These are phyloP conservation scores for Malus hybrid DNA, from an alignment of 331 rosid genomes.

Conservation along the genomic window DNA sequence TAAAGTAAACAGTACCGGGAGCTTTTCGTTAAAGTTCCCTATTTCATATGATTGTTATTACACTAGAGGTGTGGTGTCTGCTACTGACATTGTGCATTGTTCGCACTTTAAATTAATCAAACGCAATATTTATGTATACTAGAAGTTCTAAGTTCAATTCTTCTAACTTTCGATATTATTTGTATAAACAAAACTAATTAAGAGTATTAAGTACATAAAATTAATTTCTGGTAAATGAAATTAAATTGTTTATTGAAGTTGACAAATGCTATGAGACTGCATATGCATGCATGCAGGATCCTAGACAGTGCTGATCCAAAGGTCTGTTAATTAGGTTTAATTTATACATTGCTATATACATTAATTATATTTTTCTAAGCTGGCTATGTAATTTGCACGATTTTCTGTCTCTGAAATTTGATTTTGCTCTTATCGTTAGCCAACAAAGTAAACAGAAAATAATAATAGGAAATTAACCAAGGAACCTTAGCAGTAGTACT, in stretches of 20 bases:
- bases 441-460: background rate
- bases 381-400: background rate
- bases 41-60: too few species aligned
- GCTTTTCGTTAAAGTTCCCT: too few species aligned
- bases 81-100: too few species aligned
- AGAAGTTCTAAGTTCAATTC: too few species aligned
- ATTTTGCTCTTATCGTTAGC: background rate
- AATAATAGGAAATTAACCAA: background rate
- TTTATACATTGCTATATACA: background rate
- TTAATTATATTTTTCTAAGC: background rate
- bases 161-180: too few species aligned
- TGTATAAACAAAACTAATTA: too few species aligned
- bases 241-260: background rate
- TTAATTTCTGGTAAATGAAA: background rate
- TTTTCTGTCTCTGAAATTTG: background rate
- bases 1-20: too few species aligned
- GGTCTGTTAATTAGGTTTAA: conserved; percentile 15
- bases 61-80: too few species aligned
- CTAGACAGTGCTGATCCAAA: conserved; percentile 53
- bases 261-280: background rate
- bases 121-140: too few species aligned
- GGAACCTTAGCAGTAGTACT: background rate
- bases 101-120: too few species aligned
- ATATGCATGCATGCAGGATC: conserved; percentile 27
- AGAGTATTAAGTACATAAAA: too few species aligned